A percentile compares a stretch with the other conserved stretches of the same genome.
phyloP scores from a whole-genome alignment of 2,329 filamentous ascomycete genomes.

The Rhinocladiella mackenziei region DNA sequence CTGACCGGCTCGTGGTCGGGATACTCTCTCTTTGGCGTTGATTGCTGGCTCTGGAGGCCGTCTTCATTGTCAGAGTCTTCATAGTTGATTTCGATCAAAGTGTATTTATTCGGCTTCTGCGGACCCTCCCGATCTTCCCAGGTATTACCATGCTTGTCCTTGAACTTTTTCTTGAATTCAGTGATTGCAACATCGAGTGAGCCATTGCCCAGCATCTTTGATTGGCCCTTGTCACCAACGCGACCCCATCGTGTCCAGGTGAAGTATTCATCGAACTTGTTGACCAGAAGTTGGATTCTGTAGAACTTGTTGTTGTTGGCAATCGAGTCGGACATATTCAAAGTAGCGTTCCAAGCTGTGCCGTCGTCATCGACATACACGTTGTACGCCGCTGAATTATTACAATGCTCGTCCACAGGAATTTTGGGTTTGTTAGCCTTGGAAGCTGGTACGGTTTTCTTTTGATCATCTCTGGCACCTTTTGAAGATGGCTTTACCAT shows the following conservation, averaged over 20 bases:
- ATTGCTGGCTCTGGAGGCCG: constrained; percentile 25
- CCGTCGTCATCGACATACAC: constrained; percentile 66
- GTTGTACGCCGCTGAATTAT: constrained; percentile 37
- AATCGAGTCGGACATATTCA: constrained; percentile 71
- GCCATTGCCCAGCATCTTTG: constrained; percentile 39
- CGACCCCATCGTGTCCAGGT: constrained; percentile 78
- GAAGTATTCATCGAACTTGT: constrained; percentile 39
- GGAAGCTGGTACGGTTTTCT: constrained; percentile 20
- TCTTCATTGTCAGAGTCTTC: constrained; percentile 61
- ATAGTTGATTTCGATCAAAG: constrained; percentile 76
- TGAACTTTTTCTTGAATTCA: constrained; percentile 56
- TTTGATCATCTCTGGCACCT: background rate
- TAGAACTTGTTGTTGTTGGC: constrained; percentile 54
- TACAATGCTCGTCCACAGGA: constrained; percentile 49
- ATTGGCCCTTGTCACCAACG: constrained; percentile 56
- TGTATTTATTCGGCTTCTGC: constrained; percentile 64
- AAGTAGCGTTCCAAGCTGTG: constrained; percentile 70
- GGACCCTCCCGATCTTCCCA: constrained; percentile 47
- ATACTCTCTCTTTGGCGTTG: constrained; percentile 24
- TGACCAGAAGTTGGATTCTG: constrained; percentile 56
- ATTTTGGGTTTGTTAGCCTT: constrained; percentile 44
- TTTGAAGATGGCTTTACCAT: constrained; percentile 20
- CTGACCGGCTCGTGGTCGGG: constrained; percentile 30
- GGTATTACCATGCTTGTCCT: constrained; percentile 51
- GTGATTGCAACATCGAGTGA: constrained; percentile 39